Evolutionary conservation across 2,329 filamentous ascomycete species (phyloP), one percentile per base, ranked within the genome.

Genomic region (Lizonia empirigonia): DNA sequence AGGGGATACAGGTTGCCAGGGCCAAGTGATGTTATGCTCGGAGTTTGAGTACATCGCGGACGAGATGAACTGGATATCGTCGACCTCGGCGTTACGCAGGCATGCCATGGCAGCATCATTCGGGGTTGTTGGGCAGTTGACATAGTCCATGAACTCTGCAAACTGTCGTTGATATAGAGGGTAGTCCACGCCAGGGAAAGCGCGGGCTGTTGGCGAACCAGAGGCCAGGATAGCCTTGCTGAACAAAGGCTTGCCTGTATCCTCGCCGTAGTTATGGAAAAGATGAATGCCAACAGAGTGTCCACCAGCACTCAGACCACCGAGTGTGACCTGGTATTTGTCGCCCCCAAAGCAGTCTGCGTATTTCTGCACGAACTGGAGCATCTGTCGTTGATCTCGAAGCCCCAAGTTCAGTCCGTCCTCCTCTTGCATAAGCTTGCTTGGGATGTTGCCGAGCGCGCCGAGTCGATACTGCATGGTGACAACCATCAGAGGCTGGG

Each of bases 1-100:
- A 0, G 77, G 76, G 0, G 77, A 76, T 0, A 75, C 74, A 1
- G 78, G 78, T 41, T 80, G 78, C 63, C 77, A 81, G 0, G 78
- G 78, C 78, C 78, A 80, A 0, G 76, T 80, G 20, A 77, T 63
- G 29, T 70, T 71, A 13, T 71, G 70, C 4, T 74, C 62, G 4
- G 74, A 74, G 0, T 73, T 68, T 2, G 68, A 60, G 47, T 73
- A 79, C 2, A 79, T 46, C 16, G 70, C 69, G 0, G 69, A 67
- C 27, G 75, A 77, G 15, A 75, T 61, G 35, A 72, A 48, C 50
- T 73, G 71, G 29, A 80, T 76, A 1, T 68, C 65, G 3, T 58
- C 46, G 2, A 76, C 62, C 9, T 76, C 68, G 0, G 71, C 74
- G 1, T 58, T 55, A 4, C 73, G 72, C 1, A 80, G 64, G 40